Percentiles rank a stretch among this genome's conserved stretches.
phyloP scores from a whole-genome alignment of 345 rosid species.

The Eucalyptus tenuipes region DNA sequence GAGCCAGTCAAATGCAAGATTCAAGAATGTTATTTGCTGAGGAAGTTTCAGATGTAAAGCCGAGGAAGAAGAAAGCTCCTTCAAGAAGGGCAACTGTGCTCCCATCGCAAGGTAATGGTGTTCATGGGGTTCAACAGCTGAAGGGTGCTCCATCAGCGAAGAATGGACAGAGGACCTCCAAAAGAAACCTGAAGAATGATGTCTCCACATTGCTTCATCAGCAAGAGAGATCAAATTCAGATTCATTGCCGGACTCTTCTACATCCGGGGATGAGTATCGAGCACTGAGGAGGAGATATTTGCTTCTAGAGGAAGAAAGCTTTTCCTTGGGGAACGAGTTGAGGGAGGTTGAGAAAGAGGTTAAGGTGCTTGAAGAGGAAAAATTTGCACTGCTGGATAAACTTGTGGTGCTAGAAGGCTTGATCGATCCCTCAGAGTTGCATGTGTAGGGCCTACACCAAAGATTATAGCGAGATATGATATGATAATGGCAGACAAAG shows the following conservation, averaged over 20 bases:
- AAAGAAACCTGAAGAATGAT: slow-evolving; percentile 28
- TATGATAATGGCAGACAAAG: neutral
- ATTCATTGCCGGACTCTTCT: slow-evolving; percentile 50
- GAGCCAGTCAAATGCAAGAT: slow-evolving; percentile 29
- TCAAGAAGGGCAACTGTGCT: slow-evolving; percentile 18
- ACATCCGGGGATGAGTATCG: slow-evolving; percentile 56
- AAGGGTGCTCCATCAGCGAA: slow-evolving; percentile 6
- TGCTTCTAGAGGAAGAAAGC: slow-evolving; percentile 76
- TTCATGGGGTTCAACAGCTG: slow-evolving; percentile 7
- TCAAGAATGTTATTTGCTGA: slow-evolving; percentile 32
- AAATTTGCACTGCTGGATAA: slow-evolving; percentile 66
- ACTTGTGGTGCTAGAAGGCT: slow-evolving; percentile 88
- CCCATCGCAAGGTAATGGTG: slow-evolving; percentile 15
- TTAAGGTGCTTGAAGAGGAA: slow-evolving; percentile 63
- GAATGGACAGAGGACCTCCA: slow-evolving; percentile 22
- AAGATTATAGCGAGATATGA: neutral
- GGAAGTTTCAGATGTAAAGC: slow-evolving; percentile 18
- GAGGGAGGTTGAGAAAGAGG: slow-evolving; percentile 50
- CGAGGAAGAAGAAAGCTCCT: slow-evolving; percentile 32
- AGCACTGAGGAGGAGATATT: slow-evolving; percentile 53
- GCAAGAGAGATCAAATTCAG: slow-evolving; percentile 55
- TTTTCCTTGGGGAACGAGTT: slow-evolving; percentile 49
- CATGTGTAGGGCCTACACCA: neutral
- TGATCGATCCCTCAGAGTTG: slow-evolving; percentile 54
- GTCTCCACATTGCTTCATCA: slow-evolving; percentile 36